Base-by-base conservation (phyloP, 129 eudicot genomes). In the Arctium lappa region DNA sequence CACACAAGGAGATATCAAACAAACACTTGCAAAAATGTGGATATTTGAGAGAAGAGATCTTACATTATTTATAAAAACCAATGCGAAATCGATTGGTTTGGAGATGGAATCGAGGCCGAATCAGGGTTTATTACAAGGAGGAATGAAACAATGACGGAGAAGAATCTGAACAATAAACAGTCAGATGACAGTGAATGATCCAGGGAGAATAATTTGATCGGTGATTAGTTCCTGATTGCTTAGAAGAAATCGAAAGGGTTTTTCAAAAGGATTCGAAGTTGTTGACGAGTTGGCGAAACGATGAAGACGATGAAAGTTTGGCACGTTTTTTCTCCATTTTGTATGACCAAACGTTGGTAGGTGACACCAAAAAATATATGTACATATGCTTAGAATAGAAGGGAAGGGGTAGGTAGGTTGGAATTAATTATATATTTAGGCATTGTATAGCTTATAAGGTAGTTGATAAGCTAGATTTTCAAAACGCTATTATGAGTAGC, bases 21-120 rank as follows among this genome's bases (percentile, higher is more conserved):
- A 13, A 11, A 27, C 30, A 31, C 5, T 60, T 34, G 10, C 1
- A 4, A 18, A 37, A 37, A 10, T 16, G 16, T 50, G 16, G 42
- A 31, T 27, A 1, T 60, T n/a, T 53, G 37, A 34, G n/a, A 15
- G 62, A 38, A 73, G 83, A 78, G 86, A 86, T 73, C 79, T 82
- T 69, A 86, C 84, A 74, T 30, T 78, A 53, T 71, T 29, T 73
- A 77, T 38, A 40, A 10, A 11, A 10, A 11, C 2, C 48, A 22
- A 73, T 65, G 40, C 60, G 71, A n/a, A 42, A 42, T 53, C 8
- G 60, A 73, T 31, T 38, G 85, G 22, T 72, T 56, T 70, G 56
- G 56, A 46, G 56, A 46, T 46, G 56, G 15, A 46, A 15, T 46
- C 56, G 56, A 46, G 56, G 56, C 15, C 3, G 15, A 46, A 46